phyloP scores from a whole-genome alignment of 192 early-diverging fungal species.

The Mortierella claussenii region DNA sequence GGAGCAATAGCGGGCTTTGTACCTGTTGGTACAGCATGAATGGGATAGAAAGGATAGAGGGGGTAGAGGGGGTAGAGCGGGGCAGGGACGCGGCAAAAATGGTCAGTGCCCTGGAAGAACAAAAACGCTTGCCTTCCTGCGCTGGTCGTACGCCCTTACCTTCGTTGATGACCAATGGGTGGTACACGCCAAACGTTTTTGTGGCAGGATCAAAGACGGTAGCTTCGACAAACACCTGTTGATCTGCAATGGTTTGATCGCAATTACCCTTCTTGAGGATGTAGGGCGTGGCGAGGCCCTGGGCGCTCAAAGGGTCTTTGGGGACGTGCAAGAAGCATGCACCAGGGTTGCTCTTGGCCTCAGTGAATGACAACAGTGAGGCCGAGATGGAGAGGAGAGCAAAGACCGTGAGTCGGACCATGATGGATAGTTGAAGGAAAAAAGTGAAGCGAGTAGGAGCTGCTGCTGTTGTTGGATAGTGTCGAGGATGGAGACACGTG shows the following conservation, averaged over 20 bases:
- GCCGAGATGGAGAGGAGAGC: conserved; percentile 13
- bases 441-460: background rate
- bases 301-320: conserved; percentile 23
- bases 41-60: too few relatives aligned
- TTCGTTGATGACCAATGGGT: conserved; percentile 34
- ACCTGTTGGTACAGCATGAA: too few relatives aligned
- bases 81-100: too few relatives aligned
- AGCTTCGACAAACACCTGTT: conserved; percentile 44
- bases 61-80: too few relatives aligned
- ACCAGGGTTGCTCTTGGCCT: conserved; percentile 16
- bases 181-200: conserved; percentile 32
- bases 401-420: conserved; percentile 14
- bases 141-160: too few relatives aligned
- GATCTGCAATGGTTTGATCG: conserved; percentile 25
- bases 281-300: conserved; percentile 30
- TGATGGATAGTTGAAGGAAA: background rate
- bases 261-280: conserved; percentile 50
- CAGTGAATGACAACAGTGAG: background rate
- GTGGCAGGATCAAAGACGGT: conserved; percentile 30
- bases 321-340: conserved; percentile 34
- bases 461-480: background rate
- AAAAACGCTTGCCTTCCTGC: too few relatives aligned
- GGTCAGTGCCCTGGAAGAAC: too few relatives aligned
- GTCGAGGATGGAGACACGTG: background rate
- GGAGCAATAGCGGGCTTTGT: conserved; percentile 19